Percentiles rank a stretch among this genome's conserved stretches.
Evolutionary conservation across 1,139 yeast genomes (phyloP).

Genomic region (Zygotorulaspora mrakii): DNA sequence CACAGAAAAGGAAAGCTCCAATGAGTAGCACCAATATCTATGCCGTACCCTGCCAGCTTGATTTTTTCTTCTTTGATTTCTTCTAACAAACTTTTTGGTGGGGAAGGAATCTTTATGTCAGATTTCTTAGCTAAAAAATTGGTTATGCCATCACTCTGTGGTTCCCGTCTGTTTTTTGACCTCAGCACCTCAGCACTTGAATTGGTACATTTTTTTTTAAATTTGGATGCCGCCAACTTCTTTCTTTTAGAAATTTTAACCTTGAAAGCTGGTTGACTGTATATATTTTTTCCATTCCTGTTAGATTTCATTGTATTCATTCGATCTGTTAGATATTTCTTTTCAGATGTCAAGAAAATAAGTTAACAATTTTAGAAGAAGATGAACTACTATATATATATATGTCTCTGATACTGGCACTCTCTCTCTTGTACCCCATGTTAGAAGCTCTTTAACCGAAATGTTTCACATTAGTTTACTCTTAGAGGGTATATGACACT

Average conservation of each 20-base stretch:
- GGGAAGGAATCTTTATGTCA: slow-evolving; percentile 5
- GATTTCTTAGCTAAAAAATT: neutral
- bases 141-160: neutral
- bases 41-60: slow-evolving; percentile 2
- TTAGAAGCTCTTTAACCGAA: neutral
- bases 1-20: slow-evolving; percentile 8
- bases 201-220: too few relatives aligned
- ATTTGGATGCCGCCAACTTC: slow-evolving; percentile 2
- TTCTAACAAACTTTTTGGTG: slow-evolving; percentile 2
- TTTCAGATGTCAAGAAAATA: neutral
- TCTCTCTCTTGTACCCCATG: neutral
- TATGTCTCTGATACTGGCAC: neutral
- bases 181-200: too few relatives aligned
- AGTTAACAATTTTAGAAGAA: too few relatives aligned
- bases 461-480: neutral
- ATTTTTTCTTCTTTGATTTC: slow-evolving; percentile 9
- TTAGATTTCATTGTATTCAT: slow-evolving; percentile 1
- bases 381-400: too few relatives aligned
- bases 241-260: slow-evolving; percentile 6
- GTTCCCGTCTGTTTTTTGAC: too few relatives aligned
- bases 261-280: slow-evolving; percentile 13
- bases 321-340: neutral
- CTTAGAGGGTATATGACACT: neutral
- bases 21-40: neutral
- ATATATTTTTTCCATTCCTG: slow-evolving; percentile 5